Evolutionary conservation across 495 filamentous ascomycete genomes (phyloP), one percentile per base, ranked within the genome.

Genomic region (Thermochaetoides thermophila): DNA sequence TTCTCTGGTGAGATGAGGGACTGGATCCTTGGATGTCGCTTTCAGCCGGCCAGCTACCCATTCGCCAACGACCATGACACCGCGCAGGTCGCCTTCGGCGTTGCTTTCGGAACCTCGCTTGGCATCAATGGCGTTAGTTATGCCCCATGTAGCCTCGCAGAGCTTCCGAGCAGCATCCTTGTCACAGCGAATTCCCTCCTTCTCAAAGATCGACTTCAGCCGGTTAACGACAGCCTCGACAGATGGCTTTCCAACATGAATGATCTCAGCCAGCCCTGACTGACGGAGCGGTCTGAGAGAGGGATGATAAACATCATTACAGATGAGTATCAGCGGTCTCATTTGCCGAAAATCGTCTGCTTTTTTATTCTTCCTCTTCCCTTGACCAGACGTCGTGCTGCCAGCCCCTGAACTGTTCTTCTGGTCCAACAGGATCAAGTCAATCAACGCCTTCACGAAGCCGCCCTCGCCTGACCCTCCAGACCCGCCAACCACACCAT

Each of bases 301-400:
- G 15, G 89, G 71, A 45, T 91, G 83, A 52, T 97, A 97, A n/a
- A 94, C 70, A 56, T 97, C 89, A 39, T 97, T 97, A 66, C 89
- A 97, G 37, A 97, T 84, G 17, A 95, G 57, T 37, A 97, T 84
- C 21, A 97, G 63, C 0, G 89, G 89, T 29, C 89, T 71, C 56
- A 86, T 68, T 33, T 94, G 69, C 17, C 76, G 69, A 52, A 96
- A 97, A 24, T 73, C 73, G 42, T 94, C 84, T 0, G 75, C 76
- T 47, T 78, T 84, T 56, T 71, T 67, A 38, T 64, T 73, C 22
- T 40, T 48, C 5, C 40, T 29, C n/a, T n/a, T n/a, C 5, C 10
- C 32, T 27, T 26, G 44, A 4, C 23, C 58, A 42, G 22, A 45
- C 31, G 39, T 58, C 35, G 27, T 57, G 44, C 22, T 27, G 4